Evolutionary conservation across 2,329 filamentous ascomycete species (phyloP).

Genomic region (Daldinia eschscholtzii): DNA sequence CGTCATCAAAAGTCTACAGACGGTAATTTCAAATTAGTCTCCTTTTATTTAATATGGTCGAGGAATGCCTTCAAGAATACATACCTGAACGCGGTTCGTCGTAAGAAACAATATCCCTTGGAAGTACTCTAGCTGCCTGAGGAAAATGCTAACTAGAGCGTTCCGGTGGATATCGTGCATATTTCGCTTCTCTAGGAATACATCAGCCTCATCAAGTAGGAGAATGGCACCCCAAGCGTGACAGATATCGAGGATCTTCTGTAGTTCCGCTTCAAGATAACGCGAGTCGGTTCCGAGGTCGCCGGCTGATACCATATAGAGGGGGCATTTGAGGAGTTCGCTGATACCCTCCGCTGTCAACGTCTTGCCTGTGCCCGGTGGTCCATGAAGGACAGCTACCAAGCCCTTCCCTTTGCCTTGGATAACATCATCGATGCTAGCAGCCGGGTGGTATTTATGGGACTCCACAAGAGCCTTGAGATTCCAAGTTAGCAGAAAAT

Average conservation of each 20-base stretch:
- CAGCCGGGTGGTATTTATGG: conserved; percentile 83
- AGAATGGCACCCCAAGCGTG: conserved; percentile 89
- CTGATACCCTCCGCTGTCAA: conserved; percentile 89
- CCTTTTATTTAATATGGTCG: background rate
- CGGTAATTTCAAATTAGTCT: conserved; percentile 24
- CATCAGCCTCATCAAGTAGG: conserved; percentile 86
- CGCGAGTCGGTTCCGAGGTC: conserved; percentile 84
- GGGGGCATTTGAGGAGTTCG: conserved; percentile 82
- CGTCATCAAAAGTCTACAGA: conserved; percentile 82
- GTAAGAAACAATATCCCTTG: conserved; percentile 92
- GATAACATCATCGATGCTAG: conserved; percentile 86
- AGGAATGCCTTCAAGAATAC: conserved; percentile 34
- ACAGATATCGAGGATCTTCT: conserved; percentile 87
- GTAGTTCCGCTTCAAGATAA: conserved; percentile 79
- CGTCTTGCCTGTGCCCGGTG: conserved; percentile 89
- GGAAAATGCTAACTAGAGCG: conserved; percentile 86
- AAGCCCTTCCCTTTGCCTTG: conserved; percentile 89
- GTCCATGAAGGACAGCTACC: conserved; percentile 84
- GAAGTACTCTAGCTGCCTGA: conserved; percentile 90
- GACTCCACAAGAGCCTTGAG: conserved; percentile 79
- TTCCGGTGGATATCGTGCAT: conserved; percentile 88
- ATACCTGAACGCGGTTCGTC: conserved; percentile 82
- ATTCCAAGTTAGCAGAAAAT: conserved; percentile 13
- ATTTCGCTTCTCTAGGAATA: conserved; percentile 85
- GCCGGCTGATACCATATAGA: conserved; percentile 86